Evolutionary conservation across 2,329 filamentous ascomycete genomes (phyloP).

Genomic region (Cercospora brassicicola): DNA sequence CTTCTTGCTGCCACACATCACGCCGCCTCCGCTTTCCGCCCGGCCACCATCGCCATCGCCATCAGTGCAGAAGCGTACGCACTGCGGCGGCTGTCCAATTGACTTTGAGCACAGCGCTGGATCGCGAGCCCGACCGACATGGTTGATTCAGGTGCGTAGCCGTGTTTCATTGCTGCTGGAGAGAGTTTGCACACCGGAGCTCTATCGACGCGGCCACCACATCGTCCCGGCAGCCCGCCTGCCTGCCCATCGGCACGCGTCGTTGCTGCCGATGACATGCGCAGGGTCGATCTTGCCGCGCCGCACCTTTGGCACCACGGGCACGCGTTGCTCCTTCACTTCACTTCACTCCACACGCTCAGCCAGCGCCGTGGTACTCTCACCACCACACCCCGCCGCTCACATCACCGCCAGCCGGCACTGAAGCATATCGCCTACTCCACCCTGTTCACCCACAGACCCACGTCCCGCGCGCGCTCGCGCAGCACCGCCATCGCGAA

Average conservation of each 20-base stretch:
- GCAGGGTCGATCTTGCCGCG: constrained; percentile 1
- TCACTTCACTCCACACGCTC: not conserved
- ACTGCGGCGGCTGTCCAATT: constrained; percentile 44
- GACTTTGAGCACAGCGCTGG: constrained; percentile 44
- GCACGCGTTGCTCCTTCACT: not conserved
- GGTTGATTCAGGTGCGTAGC: not conserved
- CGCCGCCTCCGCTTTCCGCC: not conserved
- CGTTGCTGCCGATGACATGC: constrained; percentile 1
- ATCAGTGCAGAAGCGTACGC: not conserved
- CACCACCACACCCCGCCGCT: not conserved
- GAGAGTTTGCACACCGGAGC: not conserved
- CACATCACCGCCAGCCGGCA: not conserved
- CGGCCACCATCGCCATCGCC: constrained; percentile 2
- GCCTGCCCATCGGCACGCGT: not conserved
- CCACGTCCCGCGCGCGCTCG: not conserved
- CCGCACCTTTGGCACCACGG: not conserved
- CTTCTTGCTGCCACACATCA: not conserved
- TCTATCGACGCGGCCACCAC: not conserved
- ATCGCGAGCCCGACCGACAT: constrained; percentile 10
- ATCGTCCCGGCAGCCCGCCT: not conserved
- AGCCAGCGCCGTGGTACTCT: not conserved
- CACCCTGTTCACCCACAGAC: not conserved
- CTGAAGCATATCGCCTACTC: not conserved
- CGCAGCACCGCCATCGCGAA: not conserved
- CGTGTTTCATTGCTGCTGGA: constrained; percentile 3